Base-by-base conservation (phyloP, 768 basidiomycete genomes). In the Mycena indigotica region DNA sequence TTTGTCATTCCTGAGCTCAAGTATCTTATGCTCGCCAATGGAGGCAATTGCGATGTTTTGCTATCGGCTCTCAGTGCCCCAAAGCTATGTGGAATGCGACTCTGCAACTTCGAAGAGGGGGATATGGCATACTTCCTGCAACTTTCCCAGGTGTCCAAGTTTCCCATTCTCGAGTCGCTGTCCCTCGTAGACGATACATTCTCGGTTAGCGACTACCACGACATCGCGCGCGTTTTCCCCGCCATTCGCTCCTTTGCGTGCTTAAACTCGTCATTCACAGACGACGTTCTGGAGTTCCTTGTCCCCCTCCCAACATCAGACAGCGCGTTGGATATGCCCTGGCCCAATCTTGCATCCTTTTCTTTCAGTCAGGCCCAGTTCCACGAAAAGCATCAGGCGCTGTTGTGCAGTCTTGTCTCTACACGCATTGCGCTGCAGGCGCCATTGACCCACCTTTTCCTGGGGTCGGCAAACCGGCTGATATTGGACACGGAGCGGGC, bases 61-160 rank as follows among this genome's bases (percentile, higher is more conserved):
- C 17, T 61, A 16, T n/a, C 60, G 4, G 52, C 49, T 26, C 53
- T 57, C n/a, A 57, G 52, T 23, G 60, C 60, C 2, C 60, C 60
- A 5, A 61, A 61, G 44, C 41, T 61, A 25, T 57, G 26, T 48
- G 21, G 10, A 5, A 17, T 61, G 32, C 60, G 60, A 8, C 56
- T 61, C 16, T 53, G 35, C 50, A 57, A 57, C 26, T 61, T 61
- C 5, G 60, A 61, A 25, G 60, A 61, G 13, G 56, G 39, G 24
- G 60, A 61, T 28, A 41, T 61, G 40, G 55, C 30, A 5, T 54
- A 61, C 50, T 61, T 61, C 25, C 60, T 61, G 39, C 52, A 61
- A 39, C 30, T 25, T 23, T 57, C 60, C 39, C 52, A 54, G 40
- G 24, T 35, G 16, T 56, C 60, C n/a, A 61, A 61, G 53, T 61